Conservation (phyloP, 1,284 basidiomycete species). For the Cryptococcus floricola region DNA sequence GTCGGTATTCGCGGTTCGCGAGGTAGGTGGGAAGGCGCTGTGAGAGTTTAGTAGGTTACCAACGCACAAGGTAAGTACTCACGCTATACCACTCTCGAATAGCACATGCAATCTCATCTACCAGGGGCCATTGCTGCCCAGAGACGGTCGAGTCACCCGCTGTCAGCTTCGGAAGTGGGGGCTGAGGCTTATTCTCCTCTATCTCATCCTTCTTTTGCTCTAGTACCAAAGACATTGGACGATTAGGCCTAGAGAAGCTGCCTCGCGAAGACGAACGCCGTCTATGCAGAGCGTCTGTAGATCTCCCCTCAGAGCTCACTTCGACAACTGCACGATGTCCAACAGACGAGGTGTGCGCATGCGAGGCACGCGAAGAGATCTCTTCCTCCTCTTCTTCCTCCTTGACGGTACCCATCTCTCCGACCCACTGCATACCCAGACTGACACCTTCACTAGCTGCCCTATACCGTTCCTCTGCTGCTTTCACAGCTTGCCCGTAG, state of each 20-base stretch:
- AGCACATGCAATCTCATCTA: conserved; percentile 96
- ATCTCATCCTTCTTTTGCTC: conserved; percentile 8
- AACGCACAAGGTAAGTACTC: conserved; percentile 9
- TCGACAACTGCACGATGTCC: conserved; percentile 6
- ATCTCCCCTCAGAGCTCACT: conserved; percentile 3
- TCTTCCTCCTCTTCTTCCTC: conserved; percentile 69
- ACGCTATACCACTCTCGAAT: conserved; percentile 91
- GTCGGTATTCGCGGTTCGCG: conserved; percentile 77
- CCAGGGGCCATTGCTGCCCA: conserved; percentile 77
- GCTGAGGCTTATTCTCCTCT: conserved; percentile 62
- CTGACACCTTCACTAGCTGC: not conserved
- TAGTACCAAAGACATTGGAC: conserved; percentile 35
- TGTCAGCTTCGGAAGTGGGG: conserved; percentile 87
- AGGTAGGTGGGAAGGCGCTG: conserved; percentile 79
- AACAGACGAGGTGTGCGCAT: not conserved
- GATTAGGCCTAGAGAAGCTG: conserved; percentile 9
- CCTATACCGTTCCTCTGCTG: conserved; percentile 24
- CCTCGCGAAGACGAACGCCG: conserved; percentile 4
- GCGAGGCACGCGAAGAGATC: conserved; percentile 5
- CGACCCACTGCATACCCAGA: conserved; percentile 7
- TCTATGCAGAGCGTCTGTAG: not conserved
- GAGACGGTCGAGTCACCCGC: conserved; percentile 85
- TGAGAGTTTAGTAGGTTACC: too few relatives aligned
- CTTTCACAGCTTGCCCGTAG: conserved; percentile 27
- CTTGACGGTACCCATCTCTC: conserved; percentile 59